A percentile compares a stretch with the other conserved stretches of the same genome.
Evolutionary conservation across 306 rosid species (phyloP).

Genomic region (Corylus avellana): DNA sequence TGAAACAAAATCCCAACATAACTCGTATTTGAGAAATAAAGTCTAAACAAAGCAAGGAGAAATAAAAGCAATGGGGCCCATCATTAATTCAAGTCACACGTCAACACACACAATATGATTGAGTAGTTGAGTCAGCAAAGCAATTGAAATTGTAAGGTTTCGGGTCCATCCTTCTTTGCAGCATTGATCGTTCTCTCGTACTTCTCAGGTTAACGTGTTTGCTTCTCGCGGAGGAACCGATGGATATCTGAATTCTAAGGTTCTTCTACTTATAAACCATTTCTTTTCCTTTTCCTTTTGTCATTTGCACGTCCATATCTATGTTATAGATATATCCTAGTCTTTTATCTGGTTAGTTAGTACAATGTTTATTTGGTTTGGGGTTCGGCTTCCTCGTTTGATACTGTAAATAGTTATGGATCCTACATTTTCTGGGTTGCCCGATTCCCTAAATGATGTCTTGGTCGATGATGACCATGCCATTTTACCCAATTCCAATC

Average conservation of each 20-base stretch:
- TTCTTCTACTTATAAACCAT: background rate
- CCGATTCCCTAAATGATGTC: constrained; percentile 29
- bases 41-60: too few relatives aligned
- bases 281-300: background rate
- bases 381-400: background rate
- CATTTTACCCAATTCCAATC: constrained; percentile 22
- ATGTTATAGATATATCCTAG: background rate
- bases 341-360: background rate
- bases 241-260: constrained; percentile 6
- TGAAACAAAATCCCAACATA: too few relatives aligned
- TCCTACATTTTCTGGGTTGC: constrained; percentile 19
- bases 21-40: too few relatives aligned
- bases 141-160: too few relatives aligned
- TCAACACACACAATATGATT: too few relatives aligned
- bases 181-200: background rate
- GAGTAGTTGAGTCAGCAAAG: too few relatives aligned
- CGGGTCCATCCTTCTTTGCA: background rate
- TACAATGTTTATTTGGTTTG: background rate
- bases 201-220: background rate
- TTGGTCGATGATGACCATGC: background rate
- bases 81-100: too few relatives aligned
- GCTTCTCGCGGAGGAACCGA: background rate
- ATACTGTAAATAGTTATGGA: constrained; percentile 27
- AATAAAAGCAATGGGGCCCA: too few relatives aligned
- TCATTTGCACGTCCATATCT: too few relatives aligned